Percentiles rank a stretch among this genome's conserved stretches.
Evolutionary conservation across 768 basidiomycete genomes (phyloP).

Genomic region (Boletus tomentosulus): DNA sequence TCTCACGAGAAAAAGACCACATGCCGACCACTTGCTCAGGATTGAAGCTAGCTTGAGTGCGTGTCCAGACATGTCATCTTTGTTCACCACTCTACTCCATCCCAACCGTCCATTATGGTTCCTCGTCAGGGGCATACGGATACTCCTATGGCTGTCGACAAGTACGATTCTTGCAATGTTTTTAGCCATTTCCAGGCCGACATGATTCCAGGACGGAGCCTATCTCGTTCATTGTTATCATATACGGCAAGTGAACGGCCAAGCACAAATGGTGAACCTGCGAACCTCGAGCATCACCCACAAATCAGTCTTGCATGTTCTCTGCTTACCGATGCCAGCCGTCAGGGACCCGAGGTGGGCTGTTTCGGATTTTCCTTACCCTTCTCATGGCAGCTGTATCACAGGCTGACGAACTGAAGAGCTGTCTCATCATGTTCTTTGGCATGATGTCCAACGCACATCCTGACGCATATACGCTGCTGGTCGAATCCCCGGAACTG

Average conservation of each 20-base stretch:
- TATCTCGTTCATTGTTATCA: constrained; percentile 43
- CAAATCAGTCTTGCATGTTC: constrained; percentile 49
- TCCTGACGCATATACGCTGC: constrained; percentile 33
- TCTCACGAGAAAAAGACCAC: background rate
- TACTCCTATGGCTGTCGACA: constrained; percentile 52
- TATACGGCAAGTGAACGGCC: constrained; percentile 25
- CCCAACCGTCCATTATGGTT: constrained; percentile 49
- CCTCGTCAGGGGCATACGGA: constrained; percentile 42
- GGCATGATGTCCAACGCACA: constrained; percentile 38
- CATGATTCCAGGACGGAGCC: constrained; percentile 36
- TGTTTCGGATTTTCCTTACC: background rate
- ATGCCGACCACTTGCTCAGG: background rate
- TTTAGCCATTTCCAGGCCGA: constrained; percentile 2
- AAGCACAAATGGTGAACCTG: constrained; percentile 16
- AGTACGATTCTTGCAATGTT: constrained; percentile 22
- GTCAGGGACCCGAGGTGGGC: constrained; percentile 40
- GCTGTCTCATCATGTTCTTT: constrained; percentile 38
- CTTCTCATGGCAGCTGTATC: constrained; percentile 2
- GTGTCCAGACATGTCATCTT: constrained; percentile 37
- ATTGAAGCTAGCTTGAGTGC: constrained; percentile 32
- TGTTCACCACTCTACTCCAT: constrained; percentile 48
- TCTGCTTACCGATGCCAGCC: constrained; percentile 42
- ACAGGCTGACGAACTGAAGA: constrained; percentile 36
- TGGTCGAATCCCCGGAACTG: constrained; percentile 48
- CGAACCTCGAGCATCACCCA: constrained; percentile 32